Base-by-base conservation (phyloP, 2,329 filamentous ascomycete species). In the Trichoderma asperellum region DNA sequence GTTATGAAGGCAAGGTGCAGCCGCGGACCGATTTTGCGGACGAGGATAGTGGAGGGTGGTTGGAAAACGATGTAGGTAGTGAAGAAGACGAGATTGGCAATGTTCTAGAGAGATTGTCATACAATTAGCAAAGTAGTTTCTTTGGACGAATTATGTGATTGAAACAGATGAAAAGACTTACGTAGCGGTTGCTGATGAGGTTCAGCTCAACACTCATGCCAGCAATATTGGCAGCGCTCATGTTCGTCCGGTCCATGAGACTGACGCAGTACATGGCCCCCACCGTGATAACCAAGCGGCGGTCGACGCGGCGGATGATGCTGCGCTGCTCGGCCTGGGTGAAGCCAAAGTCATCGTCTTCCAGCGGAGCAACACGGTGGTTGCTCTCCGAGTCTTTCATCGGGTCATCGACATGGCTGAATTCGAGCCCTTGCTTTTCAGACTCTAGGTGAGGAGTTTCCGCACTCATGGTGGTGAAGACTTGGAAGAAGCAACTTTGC, bases 211-310 rank as follows among this genome's bases (percentile, higher is more conserved):
- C 72, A 18, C 76, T 74, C 84, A 88, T 87, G 64, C 86, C 92
- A 24, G 92, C 92, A 76, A 95, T 90, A 57, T 87, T 87, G 52
- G 91, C 92, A 27, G 87, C 83, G n/a, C 87, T 87, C 76, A 94
- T 80, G 78, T 95, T 95, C 2, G 91, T 93, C 37, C 92, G 84
- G 76, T 96, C 92, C 88, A 95, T 92, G 70, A 95, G 81, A 72
- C 87, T 91, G 74, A 92, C 84, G 76, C 91, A 92, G 79, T 94
- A 94, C 81, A 93, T 86, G 72, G 85, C 76, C 24, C 89, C 89
- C 5, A 88, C 86, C 1, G 86, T 89, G 4, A 85, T 76, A 52
- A 91, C 86, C 4, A 92, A 81, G 2, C 89, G 87, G 35, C 83
- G 81, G 78, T 96, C 93, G 73, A 96, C 83, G 14, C 88, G 87